phyloP scores from a whole-genome alignment of 108 stramenopile species.

The Parietichytrium sp. region DNA sequence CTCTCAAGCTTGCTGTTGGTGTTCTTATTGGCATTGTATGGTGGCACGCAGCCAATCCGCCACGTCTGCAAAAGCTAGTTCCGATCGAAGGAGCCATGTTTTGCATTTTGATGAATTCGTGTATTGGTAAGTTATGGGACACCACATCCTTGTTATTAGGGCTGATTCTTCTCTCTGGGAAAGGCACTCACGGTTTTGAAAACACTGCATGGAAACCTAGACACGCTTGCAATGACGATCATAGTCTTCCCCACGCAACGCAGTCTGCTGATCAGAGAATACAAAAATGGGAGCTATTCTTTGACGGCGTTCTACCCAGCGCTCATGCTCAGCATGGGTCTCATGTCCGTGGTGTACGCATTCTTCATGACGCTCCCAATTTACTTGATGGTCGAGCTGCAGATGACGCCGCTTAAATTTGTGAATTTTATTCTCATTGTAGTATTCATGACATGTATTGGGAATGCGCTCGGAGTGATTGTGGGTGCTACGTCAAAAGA shows the following conservation, averaged over 20 bases:
- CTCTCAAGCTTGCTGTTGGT: background rate
- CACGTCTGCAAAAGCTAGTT: background rate
- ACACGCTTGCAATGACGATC: conserved; percentile 2
- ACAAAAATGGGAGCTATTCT: background rate
- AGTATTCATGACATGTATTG: background rate
- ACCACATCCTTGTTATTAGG: background rate
- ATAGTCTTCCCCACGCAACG: conserved; percentile 37
- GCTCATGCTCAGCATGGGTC: background rate
- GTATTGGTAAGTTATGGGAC: background rate
- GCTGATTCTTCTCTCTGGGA: no score
- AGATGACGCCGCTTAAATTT: background rate
- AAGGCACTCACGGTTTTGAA: no score
- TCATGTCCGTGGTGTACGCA: background rate
- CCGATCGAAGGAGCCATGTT: background rate
- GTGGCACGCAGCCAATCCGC: conserved; percentile 22
- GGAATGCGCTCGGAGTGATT: background rate
- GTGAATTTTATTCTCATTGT: background rate
- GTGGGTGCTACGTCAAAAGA: conserved; percentile 34
- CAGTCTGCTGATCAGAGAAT: conserved; percentile 21
- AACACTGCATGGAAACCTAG: background rate
- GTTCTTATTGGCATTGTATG: conserved; percentile 2
- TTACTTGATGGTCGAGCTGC: background rate
- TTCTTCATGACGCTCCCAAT: background rate
- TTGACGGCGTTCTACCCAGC: conserved; percentile 12
- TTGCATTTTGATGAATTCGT: background rate